phyloP scores from a whole-genome alignment of 805 yeast genomes.

The Kuraishia borneana region DNA sequence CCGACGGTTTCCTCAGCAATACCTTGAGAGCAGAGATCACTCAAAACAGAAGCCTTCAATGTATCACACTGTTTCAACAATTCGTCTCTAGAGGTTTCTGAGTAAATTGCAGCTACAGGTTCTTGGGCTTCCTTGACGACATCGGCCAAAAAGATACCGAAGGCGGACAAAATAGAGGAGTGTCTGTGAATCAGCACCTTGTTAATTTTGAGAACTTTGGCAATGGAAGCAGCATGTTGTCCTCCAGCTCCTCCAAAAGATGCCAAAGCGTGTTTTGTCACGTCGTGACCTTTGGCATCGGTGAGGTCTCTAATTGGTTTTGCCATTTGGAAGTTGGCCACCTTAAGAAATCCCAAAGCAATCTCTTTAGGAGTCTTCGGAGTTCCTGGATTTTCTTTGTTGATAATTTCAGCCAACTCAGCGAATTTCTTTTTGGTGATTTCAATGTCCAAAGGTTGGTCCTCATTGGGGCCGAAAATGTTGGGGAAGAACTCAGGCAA shows the following conservation, averaged over 20 bases:
- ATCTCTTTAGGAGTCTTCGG: conserved; percentile 50
- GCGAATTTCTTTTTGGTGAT: conserved; percentile 37
- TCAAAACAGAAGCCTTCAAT: conserved; percentile 7
- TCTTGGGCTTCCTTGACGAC: conserved; percentile 48
- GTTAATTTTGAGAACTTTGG: conserved; percentile 55
- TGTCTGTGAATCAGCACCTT: conserved; percentile 68
- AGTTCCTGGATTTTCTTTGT: conserved; percentile 19
- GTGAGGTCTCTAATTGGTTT: conserved; percentile 78
- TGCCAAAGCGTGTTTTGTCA: conserved; percentile 58
- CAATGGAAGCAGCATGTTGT: conserved; percentile 76
- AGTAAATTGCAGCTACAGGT: background rate
- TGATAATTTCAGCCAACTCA: conserved; percentile 45
- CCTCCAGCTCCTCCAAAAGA: conserved; percentile 95
- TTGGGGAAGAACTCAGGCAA: conserved; percentile 69
- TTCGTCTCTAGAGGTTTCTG: conserved; percentile 2
- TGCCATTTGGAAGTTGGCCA: conserved; percentile 87
- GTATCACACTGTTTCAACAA: conserved; percentile 7
- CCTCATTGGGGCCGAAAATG: conserved; percentile 74
- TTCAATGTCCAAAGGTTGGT: conserved; percentile 54
- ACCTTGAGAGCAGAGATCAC: conserved; percentile 20
- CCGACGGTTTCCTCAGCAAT: conserved; percentile 9
- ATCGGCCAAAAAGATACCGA: conserved; percentile 82
- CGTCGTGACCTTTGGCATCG: conserved; percentile 70
- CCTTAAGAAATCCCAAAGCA: conserved; percentile 72
- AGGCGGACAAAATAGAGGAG: conserved; percentile 78